phyloP scores from a whole-genome alignment of 805 yeast genomes.

The Candida namnaoensis region DNA sequence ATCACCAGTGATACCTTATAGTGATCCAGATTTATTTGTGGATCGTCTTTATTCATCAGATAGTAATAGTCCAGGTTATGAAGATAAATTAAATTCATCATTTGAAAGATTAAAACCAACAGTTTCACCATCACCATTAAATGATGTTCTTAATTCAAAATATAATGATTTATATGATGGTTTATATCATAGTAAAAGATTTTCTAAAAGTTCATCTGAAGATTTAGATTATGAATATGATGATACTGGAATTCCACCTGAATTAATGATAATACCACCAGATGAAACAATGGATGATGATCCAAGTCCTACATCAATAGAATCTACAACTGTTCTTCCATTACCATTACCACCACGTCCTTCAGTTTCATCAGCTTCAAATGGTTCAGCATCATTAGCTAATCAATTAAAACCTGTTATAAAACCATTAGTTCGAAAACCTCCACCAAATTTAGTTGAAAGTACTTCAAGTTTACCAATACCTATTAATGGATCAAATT shows the following conservation, averaged over 20 bases:
- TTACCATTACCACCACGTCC: neutral
- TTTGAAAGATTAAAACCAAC: neutral
- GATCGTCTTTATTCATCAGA: neutral
- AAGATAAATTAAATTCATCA: neutral
- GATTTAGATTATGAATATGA: neutral
- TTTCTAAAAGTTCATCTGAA: too few species aligned
- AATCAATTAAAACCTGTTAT: neutral
- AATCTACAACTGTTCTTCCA: too few species aligned
- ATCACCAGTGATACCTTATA: neutral
- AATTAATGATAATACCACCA: too few species aligned
- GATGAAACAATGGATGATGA: too few species aligned
- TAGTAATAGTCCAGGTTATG: neutral
- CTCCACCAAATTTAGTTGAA: slow-evolving; percentile 10
- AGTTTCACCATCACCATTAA: neutral
- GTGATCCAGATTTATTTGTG: neutral
- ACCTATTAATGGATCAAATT: neutral
- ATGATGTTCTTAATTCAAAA: too few species aligned
- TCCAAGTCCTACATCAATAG: too few species aligned
- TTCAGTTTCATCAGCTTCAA: neutral
- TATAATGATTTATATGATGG: too few species aligned
- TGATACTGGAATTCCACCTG: neutral
- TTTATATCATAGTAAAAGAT: too few species aligned
- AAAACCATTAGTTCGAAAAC: slow-evolving; percentile 8
- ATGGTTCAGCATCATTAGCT: neutral
- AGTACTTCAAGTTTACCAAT: neutral